Conservation (phyloP, 1,284 basidiomycete genomes). For the Leccinum glutinopallens region DNA sequence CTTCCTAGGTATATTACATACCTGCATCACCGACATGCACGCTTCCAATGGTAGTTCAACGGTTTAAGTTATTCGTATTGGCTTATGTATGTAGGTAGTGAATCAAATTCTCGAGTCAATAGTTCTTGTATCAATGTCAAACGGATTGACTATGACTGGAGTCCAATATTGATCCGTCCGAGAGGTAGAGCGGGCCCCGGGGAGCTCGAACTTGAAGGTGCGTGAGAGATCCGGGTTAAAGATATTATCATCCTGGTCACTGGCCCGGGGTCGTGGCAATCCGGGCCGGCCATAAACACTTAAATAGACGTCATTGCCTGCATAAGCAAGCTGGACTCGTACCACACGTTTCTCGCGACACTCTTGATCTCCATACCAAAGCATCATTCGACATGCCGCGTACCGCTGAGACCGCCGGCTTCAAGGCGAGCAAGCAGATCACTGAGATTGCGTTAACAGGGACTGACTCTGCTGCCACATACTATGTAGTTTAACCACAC, state of each 20-base stretch:
- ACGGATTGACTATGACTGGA: not conserved
- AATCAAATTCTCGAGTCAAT: not conserved
- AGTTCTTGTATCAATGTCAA: not conserved
- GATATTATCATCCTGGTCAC: not conserved
- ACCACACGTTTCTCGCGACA: conserved; percentile 2
- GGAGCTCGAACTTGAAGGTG: no score
- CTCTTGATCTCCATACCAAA: conserved; percentile 14
- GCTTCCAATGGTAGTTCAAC: conserved; percentile 1
- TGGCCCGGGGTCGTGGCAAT: not conserved
- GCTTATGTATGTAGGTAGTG: not conserved
- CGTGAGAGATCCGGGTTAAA: not conserved
- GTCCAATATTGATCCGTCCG: not conserved
- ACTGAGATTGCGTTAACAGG: conserved; percentile 5
- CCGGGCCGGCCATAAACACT: conserved; percentile 7
- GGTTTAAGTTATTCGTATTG: conserved; percentile 10
- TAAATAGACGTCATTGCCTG: conserved; percentile 17
- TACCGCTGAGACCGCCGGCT: conserved; percentile 64
- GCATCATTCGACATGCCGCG: conserved; percentile 53
- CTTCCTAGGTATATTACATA: conserved; percentile 3
- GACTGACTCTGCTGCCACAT: not conserved
- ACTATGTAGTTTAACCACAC: conserved; percentile 79
- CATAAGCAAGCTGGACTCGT: not conserved
- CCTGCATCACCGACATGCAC: conserved; percentile 13
- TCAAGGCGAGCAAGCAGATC: conserved; percentile 46
- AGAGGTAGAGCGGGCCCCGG: no score